Base-by-base conservation (phyloP, 805 yeast genomes). In the Starmerella kuoi region DNA sequence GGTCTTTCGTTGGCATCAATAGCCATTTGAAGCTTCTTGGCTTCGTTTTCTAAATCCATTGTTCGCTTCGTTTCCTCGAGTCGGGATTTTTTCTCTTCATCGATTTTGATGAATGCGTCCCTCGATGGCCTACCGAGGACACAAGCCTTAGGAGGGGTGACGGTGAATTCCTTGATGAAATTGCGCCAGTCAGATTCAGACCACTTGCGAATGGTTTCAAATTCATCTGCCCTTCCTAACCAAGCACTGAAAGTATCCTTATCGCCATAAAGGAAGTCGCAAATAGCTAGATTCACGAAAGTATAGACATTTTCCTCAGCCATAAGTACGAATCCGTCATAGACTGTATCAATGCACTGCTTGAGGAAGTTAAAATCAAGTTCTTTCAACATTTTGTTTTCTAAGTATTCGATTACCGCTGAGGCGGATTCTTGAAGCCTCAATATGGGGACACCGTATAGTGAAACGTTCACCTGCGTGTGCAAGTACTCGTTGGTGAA, bases 221-320 rank as follows among this genome's bases (percentile, higher is more conserved):
- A 84, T 47, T 80, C 91, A 8, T 61, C 53, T 38, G 83, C 61
- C 38, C 70, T 67, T 46, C 72, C 69, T 20, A 74, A 50, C 69
- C 79, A 73, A n/a, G 60, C 58, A 2, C 64, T 60, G 45, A 88
- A 63, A 41, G 76, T 75, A 2, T 82, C 82, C 43, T 74, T 76
- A 36, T 74, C 66, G 37, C 95, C 94, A 55, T 88, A 91, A 8
- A 85, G 56, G 59, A 85, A 88, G 53, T 84, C 94, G 30, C 69
- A 68, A 39, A 85, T 79, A 6, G 86, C 85, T 45, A 77, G 66
- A 34, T 72, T 73, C 0, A 85, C 70, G 40, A 86, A 65, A 4
- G 68, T 63, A 21, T 72, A 72, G 3, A 87, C 70, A 19, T 74
- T 71, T 46, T 72, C 75, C 59, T 62, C 69, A 22, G 57, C 57